These are phyloP conservation scores for Pyricularia grisea DNA, from an alignment of 2,329 filamentous ascomycete genomes.

Conservation along the genomic window DNA sequence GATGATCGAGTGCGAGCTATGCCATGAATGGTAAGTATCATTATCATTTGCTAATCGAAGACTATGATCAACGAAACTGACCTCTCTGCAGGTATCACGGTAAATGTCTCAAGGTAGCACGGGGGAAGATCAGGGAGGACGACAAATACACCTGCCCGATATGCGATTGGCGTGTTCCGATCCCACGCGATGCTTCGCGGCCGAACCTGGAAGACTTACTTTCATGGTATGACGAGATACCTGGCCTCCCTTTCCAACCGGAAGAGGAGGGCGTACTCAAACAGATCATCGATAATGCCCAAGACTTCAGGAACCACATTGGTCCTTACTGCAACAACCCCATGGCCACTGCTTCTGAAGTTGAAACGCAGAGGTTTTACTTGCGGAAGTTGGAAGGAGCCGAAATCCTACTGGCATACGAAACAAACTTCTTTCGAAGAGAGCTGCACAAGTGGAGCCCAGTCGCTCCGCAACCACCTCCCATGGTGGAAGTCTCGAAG, in stretches of 20 bases:
- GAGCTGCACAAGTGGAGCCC: conserved; percentile 93
- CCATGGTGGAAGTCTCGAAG: conserved; percentile 75
- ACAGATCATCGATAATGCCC: conserved; percentile 79
- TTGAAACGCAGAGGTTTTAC: conserved; percentile 87
- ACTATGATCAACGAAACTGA: not conserved
- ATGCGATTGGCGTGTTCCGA: conserved; percentile 94
- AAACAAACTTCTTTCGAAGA: conserved; percentile 97
- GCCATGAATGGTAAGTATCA: conserved; percentile 79
- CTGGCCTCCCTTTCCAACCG: conserved; percentile 78
- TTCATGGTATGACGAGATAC: conserved; percentile 75
- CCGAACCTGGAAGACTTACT: conserved; percentile 89
- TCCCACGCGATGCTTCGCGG: conserved; percentile 88
- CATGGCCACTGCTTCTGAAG: conserved; percentile 74
- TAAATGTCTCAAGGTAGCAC: conserved; percentile 94
- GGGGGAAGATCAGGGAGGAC: conserved; percentile 95
- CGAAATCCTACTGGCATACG: conserved; percentile 80
- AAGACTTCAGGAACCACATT: conserved; percentile 76
- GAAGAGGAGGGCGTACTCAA: conserved; percentile 83
- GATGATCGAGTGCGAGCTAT: conserved; percentile 99
- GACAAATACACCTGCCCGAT: conserved; percentile 98
- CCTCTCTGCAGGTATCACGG: conserved; percentile 70
- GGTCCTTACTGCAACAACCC: conserved; percentile 71
- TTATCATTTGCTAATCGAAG: not conserved
- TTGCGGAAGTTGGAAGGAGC: conserved; percentile 95
- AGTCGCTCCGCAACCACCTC: conserved; percentile 77